Evolutionary conservation across 768 basidiomycete genomes (phyloP), one percentile per base, ranked within the genome.

Genomic region (Baorangia bicolor): DNA sequence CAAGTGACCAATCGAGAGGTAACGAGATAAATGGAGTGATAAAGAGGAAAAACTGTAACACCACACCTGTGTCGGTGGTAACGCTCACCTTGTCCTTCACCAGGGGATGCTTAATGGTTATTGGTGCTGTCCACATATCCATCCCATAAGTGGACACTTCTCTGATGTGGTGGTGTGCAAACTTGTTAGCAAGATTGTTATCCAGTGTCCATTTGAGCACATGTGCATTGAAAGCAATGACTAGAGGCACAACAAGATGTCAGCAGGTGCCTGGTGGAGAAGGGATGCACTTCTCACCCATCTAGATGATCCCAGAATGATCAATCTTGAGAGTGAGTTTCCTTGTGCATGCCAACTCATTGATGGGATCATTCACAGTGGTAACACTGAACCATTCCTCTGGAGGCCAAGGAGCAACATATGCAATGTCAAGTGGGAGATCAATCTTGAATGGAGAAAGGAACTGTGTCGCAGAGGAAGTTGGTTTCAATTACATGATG

Each of bases 201-300:
- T 92, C 89, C 35, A 94, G 77, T 16, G 83, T 85, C 95, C 95
- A 98, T 50, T 81, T 72, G 10, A 95, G 70, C 16, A 98, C 91
- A 56, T 95, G 88, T 0, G 92, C 95, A 45, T 95, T 90, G 65
- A 98, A 97, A 0, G 94, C 89, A 51, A 98, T 81, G 5, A 90
- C 93, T 84, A 63, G 39, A 51, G 51, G 12, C 2, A 25, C 6
- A 33, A 27, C 21, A 13, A 18, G 38, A 35, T 42, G 38, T 46
- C 40, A 64, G 42, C 8, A 6, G 4, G n/a, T 8, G 28, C 11
- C 13, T 3, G 11, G 31, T 18, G 4, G n/a, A 14, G n/a, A 41
- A 43, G 18, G 21, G 42, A 12, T 8, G 23, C 12, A 10, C 14
- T 10, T 66, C 78, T 49, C 63, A 84, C 88, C 85, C 4, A 92